Percentiles rank a stretch among this genome's conserved stretches.
Conservation (phyloP, 805 yeast genomes). For the Candida michaelii region DNA sequence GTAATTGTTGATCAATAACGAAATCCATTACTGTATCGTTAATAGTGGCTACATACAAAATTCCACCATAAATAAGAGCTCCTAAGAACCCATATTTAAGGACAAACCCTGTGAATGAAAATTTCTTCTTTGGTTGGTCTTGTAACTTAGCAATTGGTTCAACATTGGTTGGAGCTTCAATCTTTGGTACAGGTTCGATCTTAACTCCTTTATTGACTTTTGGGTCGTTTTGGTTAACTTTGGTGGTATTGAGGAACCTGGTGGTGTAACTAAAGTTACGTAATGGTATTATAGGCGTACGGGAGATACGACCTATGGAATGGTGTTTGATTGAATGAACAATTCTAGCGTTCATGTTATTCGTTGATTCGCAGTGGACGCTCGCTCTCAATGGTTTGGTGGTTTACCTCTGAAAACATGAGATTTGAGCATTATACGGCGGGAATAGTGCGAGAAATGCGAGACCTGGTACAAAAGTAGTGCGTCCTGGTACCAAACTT, state of each 20-base stretch:
- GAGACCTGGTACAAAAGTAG: too few species aligned
- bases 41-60: constrained; percentile 42
- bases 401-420: too few species aligned
- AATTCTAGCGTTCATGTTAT: constrained; percentile 1
- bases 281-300: too few species aligned
- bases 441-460: too few species aligned
- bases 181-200: constrained; percentile 5
- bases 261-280: not conserved
- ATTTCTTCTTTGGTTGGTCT: constrained; percentile 22
- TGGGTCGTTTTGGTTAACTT: not conserved
- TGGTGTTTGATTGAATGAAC: constrained; percentile 4
- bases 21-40: constrained; percentile 45
- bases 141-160: not conserved
- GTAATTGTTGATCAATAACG: constrained; percentile 43
- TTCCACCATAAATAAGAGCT: constrained; percentile 36
- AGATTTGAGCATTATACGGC: too few species aligned
- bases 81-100: constrained; percentile 29
- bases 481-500: too few species aligned
- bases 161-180: not conserved
- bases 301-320: too few species aligned
- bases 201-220: not conserved
- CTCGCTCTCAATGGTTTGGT: too few species aligned
- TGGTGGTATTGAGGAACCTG: not conserved
- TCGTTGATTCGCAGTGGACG: constrained; percentile 4
- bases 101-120: constrained; percentile 31